These are phyloP conservation scores for Metschnikowia proteae DNA, from an alignment of 805 yeast genomes.

Conservation along the genomic window DNA sequence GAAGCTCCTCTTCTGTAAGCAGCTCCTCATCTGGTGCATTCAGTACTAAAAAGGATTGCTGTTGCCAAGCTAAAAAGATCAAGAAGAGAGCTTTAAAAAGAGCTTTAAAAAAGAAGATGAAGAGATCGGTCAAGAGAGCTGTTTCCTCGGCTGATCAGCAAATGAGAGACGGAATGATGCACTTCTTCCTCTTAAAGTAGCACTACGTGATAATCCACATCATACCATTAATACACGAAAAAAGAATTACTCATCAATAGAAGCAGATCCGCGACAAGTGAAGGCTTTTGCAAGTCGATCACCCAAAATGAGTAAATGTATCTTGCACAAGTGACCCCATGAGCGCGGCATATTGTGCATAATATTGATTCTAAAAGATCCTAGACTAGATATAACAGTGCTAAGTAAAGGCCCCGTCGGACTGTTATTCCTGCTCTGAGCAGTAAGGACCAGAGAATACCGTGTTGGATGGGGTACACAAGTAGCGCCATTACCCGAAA, in stretches of 20 bases:
- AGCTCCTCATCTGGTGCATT: slow-evolving; percentile 7
- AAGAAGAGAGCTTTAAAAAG: slow-evolving; percentile 23
- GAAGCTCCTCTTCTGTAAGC: slow-evolving; percentile 6
- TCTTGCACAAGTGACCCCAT: too few relatives aligned
- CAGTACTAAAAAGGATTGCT: slow-evolving; percentile 18
- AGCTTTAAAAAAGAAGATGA: slow-evolving; percentile 21
- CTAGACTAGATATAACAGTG: too few relatives aligned
- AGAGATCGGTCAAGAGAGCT: slow-evolving; percentile 20
- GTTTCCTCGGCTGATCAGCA: slow-evolving; percentile 13
- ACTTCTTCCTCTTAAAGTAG: slow-evolving; percentile 13
- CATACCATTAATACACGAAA: slow-evolving; percentile 3
- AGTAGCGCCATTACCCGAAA: not conserved
- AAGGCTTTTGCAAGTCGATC: too few relatives aligned
- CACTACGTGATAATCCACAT: not conserved
- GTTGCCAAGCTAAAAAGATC: slow-evolving; percentile 21
- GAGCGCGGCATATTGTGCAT: too few relatives aligned
- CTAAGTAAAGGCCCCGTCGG: not conserved
- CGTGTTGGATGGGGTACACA: not conserved
- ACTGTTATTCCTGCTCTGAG: not conserved
- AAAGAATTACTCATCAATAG: not conserved
- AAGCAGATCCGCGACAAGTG: too few relatives aligned
- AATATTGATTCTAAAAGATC: too few relatives aligned
- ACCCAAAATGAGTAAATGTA: too few relatives aligned
- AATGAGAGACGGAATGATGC: slow-evolving; percentile 13
- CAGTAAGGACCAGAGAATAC: not conserved